A percentile compares a stretch with the other conserved stretches of the same genome.
These are phyloP conservation scores for Aspergillus sp. DNA, from an alignment of 2,329 filamentous ascomycete species.

Conservation along the genomic window DNA sequence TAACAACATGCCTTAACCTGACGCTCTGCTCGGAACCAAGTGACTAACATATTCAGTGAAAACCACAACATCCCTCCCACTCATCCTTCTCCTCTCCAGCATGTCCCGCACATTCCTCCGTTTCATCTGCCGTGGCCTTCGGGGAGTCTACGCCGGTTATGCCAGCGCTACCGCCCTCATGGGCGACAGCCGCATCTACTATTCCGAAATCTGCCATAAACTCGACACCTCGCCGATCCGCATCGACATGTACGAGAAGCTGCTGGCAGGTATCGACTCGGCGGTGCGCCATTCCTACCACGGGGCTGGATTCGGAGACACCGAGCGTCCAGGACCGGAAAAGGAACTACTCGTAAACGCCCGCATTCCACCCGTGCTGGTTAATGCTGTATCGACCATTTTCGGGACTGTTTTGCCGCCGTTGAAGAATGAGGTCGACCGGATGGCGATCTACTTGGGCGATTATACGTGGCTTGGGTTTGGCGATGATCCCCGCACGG, in stretches of 20 bases:
- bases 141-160: slow-evolving; percentile 44
- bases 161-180: slow-evolving; percentile 32
- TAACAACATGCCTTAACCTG: background rate
- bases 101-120: slow-evolving; percentile 65
- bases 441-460: slow-evolving; percentile 61
- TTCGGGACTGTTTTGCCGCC: slow-evolving; percentile 45
- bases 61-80: slow-evolving; percentile 31
- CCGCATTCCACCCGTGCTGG: slow-evolving; percentile 44
- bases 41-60: slow-evolving; percentile 21
- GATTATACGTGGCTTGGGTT: slow-evolving; percentile 64
- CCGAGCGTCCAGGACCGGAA: slow-evolving; percentile 43
- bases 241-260: slow-evolving; percentile 54
- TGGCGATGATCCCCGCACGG: slow-evolving; percentile 49
- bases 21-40: background rate
- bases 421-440: slow-evolving; percentile 54
- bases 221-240: slow-evolving; percentile 49
- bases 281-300: slow-evolving; percentile 54
- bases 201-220: slow-evolving; percentile 47
- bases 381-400: slow-evolving; percentile 41
- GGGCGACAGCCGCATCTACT: slow-evolving; percentile 35
- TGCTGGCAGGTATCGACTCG: slow-evolving; percentile 58
- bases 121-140: slow-evolving; percentile 57
- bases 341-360: slow-evolving; percentile 47
- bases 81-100: slow-evolving; percentile 60
- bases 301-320: slow-evolving; percentile 35